These are phyloP conservation scores for Chaetomiaceae sp. DNA, from an alignment of 2,329 filamentous ascomycete species.

Conservation along the genomic window DNA sequence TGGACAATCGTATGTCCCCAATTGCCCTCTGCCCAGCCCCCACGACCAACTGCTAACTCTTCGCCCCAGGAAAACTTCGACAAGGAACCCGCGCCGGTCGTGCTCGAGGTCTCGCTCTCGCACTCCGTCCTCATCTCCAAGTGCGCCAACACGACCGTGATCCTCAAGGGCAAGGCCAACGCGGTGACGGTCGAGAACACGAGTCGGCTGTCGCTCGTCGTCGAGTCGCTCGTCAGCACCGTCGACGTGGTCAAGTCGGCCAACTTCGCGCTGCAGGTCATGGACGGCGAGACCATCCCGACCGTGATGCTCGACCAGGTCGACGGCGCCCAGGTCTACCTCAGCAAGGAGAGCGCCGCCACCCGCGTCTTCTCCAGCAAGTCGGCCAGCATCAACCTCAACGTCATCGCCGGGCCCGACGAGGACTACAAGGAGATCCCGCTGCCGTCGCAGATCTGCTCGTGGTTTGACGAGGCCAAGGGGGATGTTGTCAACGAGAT, in stretches of 20 bases:
- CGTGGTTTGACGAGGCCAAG: conserved; percentile 62
- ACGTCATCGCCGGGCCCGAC: conserved; percentile 63
- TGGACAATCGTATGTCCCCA: conserved; percentile 67
- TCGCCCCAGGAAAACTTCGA: conserved; percentile 77
- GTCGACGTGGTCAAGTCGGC: conserved; percentile 93
- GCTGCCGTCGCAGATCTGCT: conserved; percentile 82
- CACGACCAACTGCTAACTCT: background rate
- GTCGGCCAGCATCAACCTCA: conserved; percentile 79
- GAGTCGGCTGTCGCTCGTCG: conserved; percentile 71
- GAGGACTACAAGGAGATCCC: conserved; percentile 85
- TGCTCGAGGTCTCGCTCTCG: conserved; percentile 72
- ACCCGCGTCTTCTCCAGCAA: conserved; percentile 90
- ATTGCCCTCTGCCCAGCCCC: background rate
- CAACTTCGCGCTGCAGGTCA: conserved; percentile 90
- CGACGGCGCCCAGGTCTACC: conserved; percentile 81
- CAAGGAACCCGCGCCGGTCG: conserved; percentile 62
- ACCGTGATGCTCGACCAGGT: conserved; percentile 90
- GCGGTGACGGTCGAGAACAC: conserved; percentile 95
- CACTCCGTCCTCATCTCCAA: conserved; percentile 90
- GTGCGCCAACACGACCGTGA: conserved; percentile 85
- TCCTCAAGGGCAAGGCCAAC: conserved; percentile 89
- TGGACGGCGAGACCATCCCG: conserved; percentile 63
- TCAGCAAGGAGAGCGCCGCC: conserved; percentile 68
- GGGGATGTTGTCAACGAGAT: conserved; percentile 85
- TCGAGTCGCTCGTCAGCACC: conserved; percentile 84